These are phyloP conservation scores for Linnemannia schmuckeri DNA, from an alignment of 192 early-diverging fungal species.

Conservation along the genomic window DNA sequence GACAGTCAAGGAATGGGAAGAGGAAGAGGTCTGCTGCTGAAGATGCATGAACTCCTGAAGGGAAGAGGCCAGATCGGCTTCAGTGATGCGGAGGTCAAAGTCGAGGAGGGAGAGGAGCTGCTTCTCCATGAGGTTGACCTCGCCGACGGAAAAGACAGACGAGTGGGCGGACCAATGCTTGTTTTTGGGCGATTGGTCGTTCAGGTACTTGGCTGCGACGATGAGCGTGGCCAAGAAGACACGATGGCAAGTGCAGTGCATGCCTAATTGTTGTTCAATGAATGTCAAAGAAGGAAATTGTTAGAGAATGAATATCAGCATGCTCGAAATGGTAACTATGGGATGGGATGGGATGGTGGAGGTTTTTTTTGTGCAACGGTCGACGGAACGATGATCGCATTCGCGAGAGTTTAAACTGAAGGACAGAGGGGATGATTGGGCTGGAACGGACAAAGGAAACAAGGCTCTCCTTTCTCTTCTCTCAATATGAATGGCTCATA, in stretches of 20 bases:
- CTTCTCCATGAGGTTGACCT: constrained; percentile 87
- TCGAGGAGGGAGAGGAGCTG: constrained; percentile 80
- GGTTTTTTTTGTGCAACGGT: constrained; percentile 7
- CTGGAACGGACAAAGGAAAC: not conserved
- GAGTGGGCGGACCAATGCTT: constrained; percentile 86
- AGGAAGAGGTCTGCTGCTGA: constrained; percentile 7
- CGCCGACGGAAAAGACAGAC: constrained; percentile 75
- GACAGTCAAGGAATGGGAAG: not conserved
- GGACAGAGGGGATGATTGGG: too few species aligned
- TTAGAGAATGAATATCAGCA: constrained; percentile 11
- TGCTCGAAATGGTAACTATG: too few species aligned
- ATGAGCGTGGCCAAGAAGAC: constrained; percentile 84
- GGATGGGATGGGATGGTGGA: too few species aligned
- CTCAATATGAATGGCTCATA: not conserved
- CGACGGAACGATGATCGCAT: constrained; percentile 16
- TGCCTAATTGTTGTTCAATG: constrained; percentile 61
- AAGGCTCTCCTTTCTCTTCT: not conserved
- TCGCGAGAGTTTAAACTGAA: not conserved
- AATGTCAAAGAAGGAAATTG: not conserved
- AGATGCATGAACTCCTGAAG: constrained; percentile 37
- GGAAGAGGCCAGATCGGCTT: constrained; percentile 53
- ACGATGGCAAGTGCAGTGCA: constrained; percentile 84
- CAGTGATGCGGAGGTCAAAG: constrained; percentile 59
- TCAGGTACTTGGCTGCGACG: constrained; percentile 80
- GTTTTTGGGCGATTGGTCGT: constrained; percentile 85